Evolutionary conservation across 768 basidiomycete genomes (phyloP).

Genomic region (Kwoniella newhampshirensis): DNA sequence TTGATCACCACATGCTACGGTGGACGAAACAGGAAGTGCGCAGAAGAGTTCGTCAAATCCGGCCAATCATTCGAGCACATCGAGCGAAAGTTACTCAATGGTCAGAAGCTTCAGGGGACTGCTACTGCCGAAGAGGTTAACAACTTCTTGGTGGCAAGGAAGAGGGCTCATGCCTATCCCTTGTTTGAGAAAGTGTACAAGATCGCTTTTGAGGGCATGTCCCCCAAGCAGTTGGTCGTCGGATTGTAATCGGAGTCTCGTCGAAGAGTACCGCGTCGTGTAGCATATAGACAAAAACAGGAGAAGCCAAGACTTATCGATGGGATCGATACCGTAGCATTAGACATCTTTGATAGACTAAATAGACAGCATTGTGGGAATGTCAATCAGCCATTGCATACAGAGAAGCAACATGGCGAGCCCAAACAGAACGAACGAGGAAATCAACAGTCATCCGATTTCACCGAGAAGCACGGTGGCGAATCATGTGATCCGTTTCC

Average conservation of each 20-base stretch:
- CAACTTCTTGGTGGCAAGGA: slow-evolving; percentile 55
- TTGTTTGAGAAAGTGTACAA: slow-evolving; percentile 52
- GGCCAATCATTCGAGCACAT: slow-evolving; percentile 56
- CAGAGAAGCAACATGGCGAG: too few relatives aligned
- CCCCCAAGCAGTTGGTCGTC: slow-evolving; percentile 36
- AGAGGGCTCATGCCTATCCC: slow-evolving; percentile 50
- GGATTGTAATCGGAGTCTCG: slow-evolving; percentile 28
- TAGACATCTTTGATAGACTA: neutral
- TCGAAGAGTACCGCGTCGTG: slow-evolving; percentile 1
- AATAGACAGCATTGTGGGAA: neutral
- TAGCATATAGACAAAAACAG: slow-evolving; percentile 4
- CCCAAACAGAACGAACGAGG: too few relatives aligned
- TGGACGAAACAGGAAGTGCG: slow-evolving; percentile 53
- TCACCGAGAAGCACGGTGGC: too few relatives aligned
- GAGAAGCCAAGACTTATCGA: neutral
- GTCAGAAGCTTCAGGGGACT: slow-evolving; percentile 58
- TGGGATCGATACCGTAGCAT: neutral
- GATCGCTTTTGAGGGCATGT: slow-evolving; percentile 50
- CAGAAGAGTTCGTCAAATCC: slow-evolving; percentile 55
- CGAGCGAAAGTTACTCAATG: slow-evolving; percentile 56
- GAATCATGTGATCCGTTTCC: too few relatives aligned
- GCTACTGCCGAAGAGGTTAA: slow-evolving; percentile 56
- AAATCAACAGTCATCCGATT: too few relatives aligned
- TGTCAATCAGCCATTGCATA: neutral
- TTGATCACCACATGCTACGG: slow-evolving; percentile 56